phyloP scores from a whole-genome alignment of 495 filamentous ascomycete species.

The Penicillium pulvis region DNA sequence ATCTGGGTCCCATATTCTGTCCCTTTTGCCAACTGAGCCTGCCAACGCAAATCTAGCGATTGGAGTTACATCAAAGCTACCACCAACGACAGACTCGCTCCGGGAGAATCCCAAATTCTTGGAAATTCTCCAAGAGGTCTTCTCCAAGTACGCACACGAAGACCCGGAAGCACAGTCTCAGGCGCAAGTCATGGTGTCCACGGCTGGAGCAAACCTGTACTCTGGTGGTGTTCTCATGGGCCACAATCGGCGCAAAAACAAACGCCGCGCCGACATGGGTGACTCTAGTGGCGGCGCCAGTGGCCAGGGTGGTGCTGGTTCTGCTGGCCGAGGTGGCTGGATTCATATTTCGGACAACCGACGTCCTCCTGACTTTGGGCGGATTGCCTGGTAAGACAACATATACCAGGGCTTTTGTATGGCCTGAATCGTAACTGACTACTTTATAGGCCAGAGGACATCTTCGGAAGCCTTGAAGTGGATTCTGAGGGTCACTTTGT shows the following conservation, averaged over 20 bases:
- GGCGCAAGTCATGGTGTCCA: conserved; percentile 77
- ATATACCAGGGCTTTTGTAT: background rate
- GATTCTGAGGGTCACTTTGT: conserved; percentile 75
- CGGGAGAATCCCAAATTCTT: conserved; percentile 78
- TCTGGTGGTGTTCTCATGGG: conserved; percentile 66
- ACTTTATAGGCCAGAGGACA: conserved; percentile 70
- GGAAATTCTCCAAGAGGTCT: conserved; percentile 69
- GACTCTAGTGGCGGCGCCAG: conserved; percentile 76
- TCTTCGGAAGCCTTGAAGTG: conserved; percentile 89
- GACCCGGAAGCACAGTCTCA: conserved; percentile 76
- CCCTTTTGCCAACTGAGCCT: conserved; percentile 73
- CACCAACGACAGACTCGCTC: conserved; percentile 76
- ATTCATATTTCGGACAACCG: conserved; percentile 84
- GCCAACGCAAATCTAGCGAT: conserved; percentile 70
- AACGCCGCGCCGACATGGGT: conserved; percentile 43
- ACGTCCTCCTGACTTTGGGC: conserved; percentile 84
- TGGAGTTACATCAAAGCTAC: conserved; percentile 70
- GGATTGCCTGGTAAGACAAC: conserved; percentile 68
- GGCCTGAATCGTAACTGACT: conserved; percentile 14
- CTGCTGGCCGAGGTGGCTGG: conserved; percentile 81
- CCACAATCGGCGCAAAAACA: conserved; percentile 33
- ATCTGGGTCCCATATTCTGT: conserved; percentile 58
- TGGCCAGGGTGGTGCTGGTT: conserved; percentile 79
- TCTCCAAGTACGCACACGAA: conserved; percentile 65
- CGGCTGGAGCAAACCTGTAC: conserved; percentile 69